phyloP scores from a whole-genome alignment of 495 filamentous ascomycete genomes.

The Cryomyces minteri region DNA sequence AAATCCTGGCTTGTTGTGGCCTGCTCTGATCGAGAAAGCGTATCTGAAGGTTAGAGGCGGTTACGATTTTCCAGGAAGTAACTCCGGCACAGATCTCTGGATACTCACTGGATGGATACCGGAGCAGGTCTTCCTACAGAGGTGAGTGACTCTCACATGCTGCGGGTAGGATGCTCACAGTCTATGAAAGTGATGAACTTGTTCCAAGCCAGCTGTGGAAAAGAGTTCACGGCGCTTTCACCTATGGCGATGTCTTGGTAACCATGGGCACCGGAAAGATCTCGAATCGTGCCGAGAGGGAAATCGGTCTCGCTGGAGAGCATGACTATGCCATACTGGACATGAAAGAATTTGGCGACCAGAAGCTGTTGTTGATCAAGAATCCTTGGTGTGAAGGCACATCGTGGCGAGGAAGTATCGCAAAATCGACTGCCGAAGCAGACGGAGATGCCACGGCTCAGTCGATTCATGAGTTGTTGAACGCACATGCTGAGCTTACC shows the following conservation, averaged over 20 bases:
- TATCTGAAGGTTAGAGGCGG: constrained; percentile 94
- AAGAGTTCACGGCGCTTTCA: constrained; percentile 55
- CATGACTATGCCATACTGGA: constrained; percentile 90
- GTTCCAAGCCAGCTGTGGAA: constrained; percentile 60
- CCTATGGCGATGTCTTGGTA: constrained; percentile 63
- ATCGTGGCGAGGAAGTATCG: constrained; percentile 36
- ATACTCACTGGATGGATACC: constrained; percentile 91
- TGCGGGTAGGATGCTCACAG: not conserved
- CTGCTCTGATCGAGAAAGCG: constrained; percentile 89
- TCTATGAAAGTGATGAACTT: constrained; percentile 39
- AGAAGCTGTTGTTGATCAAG: constrained; percentile 62
- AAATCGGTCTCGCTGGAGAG: constrained; percentile 65
- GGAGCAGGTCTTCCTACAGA: constrained; percentile 81
- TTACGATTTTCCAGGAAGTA: constrained; percentile 97
- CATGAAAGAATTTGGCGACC: constrained; percentile 44
- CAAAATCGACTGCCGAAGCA: not conserved
- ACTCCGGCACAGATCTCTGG: constrained; percentile 86
- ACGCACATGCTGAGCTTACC: constrained; percentile 11
- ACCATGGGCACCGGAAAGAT: constrained; percentile 82
- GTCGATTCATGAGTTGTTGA: not conserved
- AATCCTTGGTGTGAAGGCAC: constrained; percentile 87
- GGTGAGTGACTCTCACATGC: constrained; percentile 15
- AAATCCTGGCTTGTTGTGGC: constrained; percentile 63
- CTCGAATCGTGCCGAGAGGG: constrained; percentile 49
- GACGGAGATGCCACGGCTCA: not conserved